Percentiles rank a stretch among this genome's conserved stretches.
phyloP scores from a whole-genome alignment of 768 basidiomycete species.

The Solioccasus polychromus region DNA sequence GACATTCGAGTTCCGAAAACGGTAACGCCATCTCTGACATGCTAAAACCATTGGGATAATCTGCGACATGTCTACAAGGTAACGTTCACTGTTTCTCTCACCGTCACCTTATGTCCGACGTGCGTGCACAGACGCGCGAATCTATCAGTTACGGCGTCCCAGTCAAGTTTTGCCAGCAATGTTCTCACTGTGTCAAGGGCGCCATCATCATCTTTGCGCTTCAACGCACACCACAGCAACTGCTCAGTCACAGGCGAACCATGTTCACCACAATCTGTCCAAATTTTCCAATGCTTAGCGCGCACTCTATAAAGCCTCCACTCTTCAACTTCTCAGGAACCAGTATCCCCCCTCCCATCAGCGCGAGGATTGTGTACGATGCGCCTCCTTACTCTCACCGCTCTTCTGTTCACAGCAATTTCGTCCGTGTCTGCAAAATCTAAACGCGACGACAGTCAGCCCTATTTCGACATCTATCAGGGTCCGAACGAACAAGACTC shows the following conservation, averaged over 20 bases:
- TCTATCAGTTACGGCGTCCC: neutral
- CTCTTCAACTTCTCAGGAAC: neutral
- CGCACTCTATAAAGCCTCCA: slow-evolving; percentile 4
- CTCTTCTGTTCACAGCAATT: slow-evolving; percentile 6
- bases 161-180: neutral
- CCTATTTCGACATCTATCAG: slow-evolving; percentile 14
- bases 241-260: neutral
- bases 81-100: neutral
- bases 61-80: too few relatives aligned
- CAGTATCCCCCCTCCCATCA: slow-evolving; percentile 3
- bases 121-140: neutral
- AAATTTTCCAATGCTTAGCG: neutral
- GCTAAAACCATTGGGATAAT: too few relatives aligned
- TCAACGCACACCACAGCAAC: neutral
- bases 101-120: neutral
- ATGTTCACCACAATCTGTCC: neutral
- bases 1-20: too few relatives aligned
- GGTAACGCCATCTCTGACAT: too few relatives aligned
- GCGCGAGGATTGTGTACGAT: slow-evolving; percentile 5
- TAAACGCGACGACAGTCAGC: slow-evolving; percentile 9
- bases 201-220: neutral
- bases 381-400: slow-evolving; percentile 1
- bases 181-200: slow-evolving; percentile 8
- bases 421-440: slow-evolving; percentile 3
- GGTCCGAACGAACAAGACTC: slow-evolving; percentile 11